A percentile compares a stretch with the other conserved stretches of the same genome.
Evolutionary conservation across 1,284 basidiomycete species (phyloP).

Genomic region (Singerocomus inundabilis): DNA sequence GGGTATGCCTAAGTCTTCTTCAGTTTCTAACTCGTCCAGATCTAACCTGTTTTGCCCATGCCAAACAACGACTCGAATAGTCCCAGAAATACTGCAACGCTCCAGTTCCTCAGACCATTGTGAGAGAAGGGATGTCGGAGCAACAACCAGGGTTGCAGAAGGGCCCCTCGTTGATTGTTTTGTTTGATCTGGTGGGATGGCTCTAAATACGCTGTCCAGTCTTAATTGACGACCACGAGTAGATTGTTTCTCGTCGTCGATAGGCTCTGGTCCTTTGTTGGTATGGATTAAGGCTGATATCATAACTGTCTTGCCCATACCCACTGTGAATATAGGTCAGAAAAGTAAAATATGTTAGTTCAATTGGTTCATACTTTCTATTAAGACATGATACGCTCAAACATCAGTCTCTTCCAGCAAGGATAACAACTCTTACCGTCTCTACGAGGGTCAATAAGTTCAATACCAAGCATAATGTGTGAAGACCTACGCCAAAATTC

Average conservation of each 20-base stretch:
- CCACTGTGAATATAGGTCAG: constrained; percentile 51
- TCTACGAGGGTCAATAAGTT: constrained; percentile 33
- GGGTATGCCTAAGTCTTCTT: constrained; percentile 56
- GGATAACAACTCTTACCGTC: constrained; percentile 47
- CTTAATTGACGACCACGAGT: constrained; percentile 56
- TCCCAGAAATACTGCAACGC: constrained; percentile 68
- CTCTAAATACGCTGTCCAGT: constrained; percentile 60
- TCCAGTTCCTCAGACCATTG: constrained; percentile 92
- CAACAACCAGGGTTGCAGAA: constrained; percentile 85
- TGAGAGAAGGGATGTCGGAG: constrained; percentile 85
- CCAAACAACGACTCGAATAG: constrained; percentile 75
- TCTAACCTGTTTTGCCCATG: constrained; percentile 83
- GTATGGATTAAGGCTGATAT: constrained; percentile 88
- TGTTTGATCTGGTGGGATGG: constrained; percentile 32
- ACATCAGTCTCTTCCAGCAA: constrained; percentile 5
- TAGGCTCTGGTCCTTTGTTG: constrained; percentile 51
- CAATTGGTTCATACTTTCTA: constrained; percentile 46
- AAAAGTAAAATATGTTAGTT: neutral
- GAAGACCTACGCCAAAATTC: constrained; percentile 79
- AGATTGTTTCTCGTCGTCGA: constrained; percentile 34
- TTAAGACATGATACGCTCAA: neutral
- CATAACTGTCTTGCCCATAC: constrained; percentile 99
- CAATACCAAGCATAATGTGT: neutral
- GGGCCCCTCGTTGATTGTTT: constrained; percentile 37
- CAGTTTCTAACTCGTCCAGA: constrained; percentile 58